Evolutionary conservation across 2,329 filamentous ascomycete species (phyloP), one percentile per base, ranked within the genome.

Genomic region (Colletotrichum limetticola): DNA sequence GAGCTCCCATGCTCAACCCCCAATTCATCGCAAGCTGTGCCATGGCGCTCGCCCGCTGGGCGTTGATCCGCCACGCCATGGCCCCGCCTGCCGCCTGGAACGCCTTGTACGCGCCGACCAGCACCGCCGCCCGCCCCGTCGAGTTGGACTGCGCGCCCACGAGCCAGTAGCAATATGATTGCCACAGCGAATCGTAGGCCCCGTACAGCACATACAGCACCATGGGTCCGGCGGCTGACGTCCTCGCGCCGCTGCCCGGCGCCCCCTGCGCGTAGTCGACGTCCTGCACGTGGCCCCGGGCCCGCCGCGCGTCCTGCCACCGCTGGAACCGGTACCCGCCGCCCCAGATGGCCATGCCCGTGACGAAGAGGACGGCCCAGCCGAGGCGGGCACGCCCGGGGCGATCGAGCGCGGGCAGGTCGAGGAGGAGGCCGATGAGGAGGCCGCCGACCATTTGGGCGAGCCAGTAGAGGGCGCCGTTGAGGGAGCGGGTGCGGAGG

Each of bases 191-290:
- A 78, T 93, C 92, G 77, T 91, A 92, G 74, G 90, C 87, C 53
- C 92, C 91, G 78, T 93, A 93, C 82, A 92, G 92, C 79, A 93
- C 91, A 83, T 93, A 93, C 16, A 93, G 83, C 77, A 93, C 89
- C 77, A 93, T 91, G 11, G 91, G 91, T 0, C 91, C 35, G 14
- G 35, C 35, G 5, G 35, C 35, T 42, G 35, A 35, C 32, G 32
- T 35, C 11, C 32, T 42, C 12, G 35, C 35, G 35, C 91, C 6
- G 86, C 85, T 64, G 88, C 91, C 53, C 86, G 83, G 53, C 80
- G 75, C 49, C 14, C 85, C 86, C 37, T 84, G 77, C 12, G 80
- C 85, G 74, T 85, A 88, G 77, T 88, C 86, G 68, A 88, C 79
- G 63, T 85, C 82, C 67, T 87, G 83, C 72, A 83, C 84, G 24